Conservation (phyloP, 371 early-diverging fungal species). For the Fennellomyces sp. region DNA sequence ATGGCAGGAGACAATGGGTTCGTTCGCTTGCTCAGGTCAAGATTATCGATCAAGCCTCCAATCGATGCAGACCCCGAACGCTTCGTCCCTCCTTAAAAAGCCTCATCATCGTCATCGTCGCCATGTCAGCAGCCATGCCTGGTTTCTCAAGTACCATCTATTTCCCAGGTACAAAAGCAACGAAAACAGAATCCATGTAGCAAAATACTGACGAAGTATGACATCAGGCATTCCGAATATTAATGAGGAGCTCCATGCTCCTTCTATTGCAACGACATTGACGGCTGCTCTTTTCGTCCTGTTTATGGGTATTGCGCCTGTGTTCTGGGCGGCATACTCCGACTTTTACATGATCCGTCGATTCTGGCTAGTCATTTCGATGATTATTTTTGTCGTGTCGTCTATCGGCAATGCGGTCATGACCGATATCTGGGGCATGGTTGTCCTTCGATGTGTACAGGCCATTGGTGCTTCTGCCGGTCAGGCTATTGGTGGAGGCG, state of each 20-base stretch:
- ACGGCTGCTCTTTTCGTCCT: conserved; percentile 61
- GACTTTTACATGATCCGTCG: conserved; percentile 65
- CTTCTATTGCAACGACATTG: conserved; percentile 50
- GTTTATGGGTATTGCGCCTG: conserved; percentile 59
- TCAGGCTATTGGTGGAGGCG: conserved; percentile 26
- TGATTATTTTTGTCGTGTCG: conserved; percentile 60
- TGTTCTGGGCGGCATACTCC: conserved; percentile 69
- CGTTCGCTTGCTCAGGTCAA: conserved; percentile 6
- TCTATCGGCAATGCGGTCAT: conserved; percentile 71
- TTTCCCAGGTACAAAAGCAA: conserved; percentile 22
- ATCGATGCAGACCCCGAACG: conserved; percentile 28
- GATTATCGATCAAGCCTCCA: conserved; percentile 16
- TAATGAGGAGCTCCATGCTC: conserved; percentile 48
- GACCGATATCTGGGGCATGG: conserved; percentile 55
- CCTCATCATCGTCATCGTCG: conserved; percentile 17
- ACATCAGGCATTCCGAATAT: conserved; percentile 46
- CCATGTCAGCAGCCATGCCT: conserved; percentile 20
- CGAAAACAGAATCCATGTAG: background rate
- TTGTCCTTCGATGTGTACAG: conserved; percentile 71
- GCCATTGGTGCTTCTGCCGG: conserved; percentile 67
- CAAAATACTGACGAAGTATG: background rate
- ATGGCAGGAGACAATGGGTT: background rate
- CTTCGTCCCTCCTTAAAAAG: conserved; percentile 12
- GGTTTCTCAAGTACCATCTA: conserved; percentile 31
- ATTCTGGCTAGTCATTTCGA: conserved; percentile 55